Evolutionary conservation across 768 basidiomycete genomes (phyloP).

Genomic region (Boletus sp.): DNA sequence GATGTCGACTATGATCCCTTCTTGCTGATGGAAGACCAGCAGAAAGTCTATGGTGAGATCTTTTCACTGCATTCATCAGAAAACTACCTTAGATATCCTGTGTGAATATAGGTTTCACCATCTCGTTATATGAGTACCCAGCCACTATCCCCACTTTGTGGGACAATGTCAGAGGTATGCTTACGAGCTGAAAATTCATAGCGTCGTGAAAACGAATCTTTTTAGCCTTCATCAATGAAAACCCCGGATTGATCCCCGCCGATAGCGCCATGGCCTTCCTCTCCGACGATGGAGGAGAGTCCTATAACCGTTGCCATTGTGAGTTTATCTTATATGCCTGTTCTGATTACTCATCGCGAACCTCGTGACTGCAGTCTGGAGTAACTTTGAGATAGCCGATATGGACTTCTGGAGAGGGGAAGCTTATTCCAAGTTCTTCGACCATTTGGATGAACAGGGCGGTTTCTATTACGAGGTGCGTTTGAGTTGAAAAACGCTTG

Average conservation of each 20-base stretch:
- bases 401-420: constrained; percentile 87
- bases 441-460: constrained; percentile 73
- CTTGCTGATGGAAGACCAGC: constrained; percentile 70
- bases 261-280: constrained; percentile 73
- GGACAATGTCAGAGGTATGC: constrained; percentile 63
- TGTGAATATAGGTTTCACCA: constrained; percentile 59
- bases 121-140: constrained; percentile 74
- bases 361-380: constrained; percentile 51
- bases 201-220: not conserved
- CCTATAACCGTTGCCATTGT: constrained; percentile 81
- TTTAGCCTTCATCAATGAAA: constrained; percentile 62
- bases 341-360: not conserved
- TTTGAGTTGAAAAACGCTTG: not conserved
- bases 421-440: constrained; percentile 82
- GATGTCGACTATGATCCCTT: constrained; percentile 80
- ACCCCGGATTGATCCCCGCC: constrained; percentile 58
- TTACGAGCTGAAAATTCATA: not conserved
- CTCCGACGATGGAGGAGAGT: constrained; percentile 63
- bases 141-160: constrained; percentile 82
- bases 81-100: constrained; percentile 25
- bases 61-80: not conserved
- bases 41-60: constrained; percentile 73
- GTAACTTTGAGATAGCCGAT: constrained; percentile 81
- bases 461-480: constrained; percentile 90
- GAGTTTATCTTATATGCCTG: constrained; percentile 26